Percentiles rank a stretch among this genome's conserved stretches.
Evolutionary conservation across 208 protist species (phyloP).

Genomic region (Crithidia expoeki): DNA sequence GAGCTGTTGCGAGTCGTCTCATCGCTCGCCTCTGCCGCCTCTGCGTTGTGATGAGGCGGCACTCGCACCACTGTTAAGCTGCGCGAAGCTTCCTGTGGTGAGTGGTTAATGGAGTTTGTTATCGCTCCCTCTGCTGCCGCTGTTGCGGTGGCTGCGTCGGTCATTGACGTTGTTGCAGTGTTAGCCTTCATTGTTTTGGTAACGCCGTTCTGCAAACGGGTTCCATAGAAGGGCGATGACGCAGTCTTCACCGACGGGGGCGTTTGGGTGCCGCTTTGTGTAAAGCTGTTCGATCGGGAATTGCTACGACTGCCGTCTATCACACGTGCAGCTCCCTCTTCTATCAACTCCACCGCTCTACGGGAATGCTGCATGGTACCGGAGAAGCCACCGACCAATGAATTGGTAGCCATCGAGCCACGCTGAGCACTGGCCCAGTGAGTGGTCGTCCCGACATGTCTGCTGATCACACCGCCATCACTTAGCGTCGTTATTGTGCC

Average conservation of each 20-base stretch:
- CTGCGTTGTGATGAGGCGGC: background rate
- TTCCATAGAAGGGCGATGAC: background rate
- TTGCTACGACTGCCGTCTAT: constrained; percentile 1
- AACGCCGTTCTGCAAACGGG: background rate
- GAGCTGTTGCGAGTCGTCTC: constrained; percentile 11
- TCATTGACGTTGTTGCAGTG: background rate
- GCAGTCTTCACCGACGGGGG: background rate
- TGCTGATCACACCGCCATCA: background rate
- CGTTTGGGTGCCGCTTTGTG: background rate
- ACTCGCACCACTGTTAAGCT: background rate
- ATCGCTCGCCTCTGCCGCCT: background rate
- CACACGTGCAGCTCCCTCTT: background rate
- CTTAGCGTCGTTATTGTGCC: background rate
- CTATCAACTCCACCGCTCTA: background rate
- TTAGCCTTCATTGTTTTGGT: background rate
- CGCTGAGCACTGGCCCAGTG: background rate
- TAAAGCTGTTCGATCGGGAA: constrained; percentile 15
- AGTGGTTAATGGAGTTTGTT: background rate
- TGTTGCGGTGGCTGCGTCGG: background rate
- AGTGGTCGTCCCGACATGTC: background rate
- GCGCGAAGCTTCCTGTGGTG: background rate
- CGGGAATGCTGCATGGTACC: background rate
- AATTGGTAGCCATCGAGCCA: background rate
- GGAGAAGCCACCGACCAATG: no score
- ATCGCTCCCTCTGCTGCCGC: background rate